These are phyloP conservation scores for Pilasporangium apinafurcum DNA, from an alignment of 352 stramenopile species.

Conservation along the genomic window DNA sequence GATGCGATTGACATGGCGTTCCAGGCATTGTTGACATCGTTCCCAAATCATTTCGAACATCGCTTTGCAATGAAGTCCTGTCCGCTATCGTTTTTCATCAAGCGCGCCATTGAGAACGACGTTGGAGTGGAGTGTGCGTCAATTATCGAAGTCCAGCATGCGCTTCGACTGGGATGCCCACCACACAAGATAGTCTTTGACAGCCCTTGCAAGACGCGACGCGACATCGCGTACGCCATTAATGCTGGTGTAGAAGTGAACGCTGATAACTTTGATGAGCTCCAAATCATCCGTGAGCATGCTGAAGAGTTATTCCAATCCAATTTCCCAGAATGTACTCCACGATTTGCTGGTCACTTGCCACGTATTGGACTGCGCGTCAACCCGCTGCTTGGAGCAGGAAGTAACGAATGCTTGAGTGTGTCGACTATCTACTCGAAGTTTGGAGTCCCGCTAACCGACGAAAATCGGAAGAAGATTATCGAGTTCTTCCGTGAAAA, in stretches of 20 bases:
- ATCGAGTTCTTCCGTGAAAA: constrained; percentile 74
- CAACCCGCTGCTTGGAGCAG: constrained; percentile 87
- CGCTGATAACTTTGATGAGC: constrained; percentile 87
- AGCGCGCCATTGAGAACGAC: constrained; percentile 66
- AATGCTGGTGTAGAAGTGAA: constrained; percentile 85
- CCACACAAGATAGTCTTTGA: constrained; percentile 88
- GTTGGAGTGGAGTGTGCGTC: constrained; percentile 81
- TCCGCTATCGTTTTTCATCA: constrained; percentile 83
- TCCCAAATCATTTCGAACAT: constrained; percentile 83
- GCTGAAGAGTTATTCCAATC: constrained; percentile 88
- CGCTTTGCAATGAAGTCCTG: constrained; percentile 88
- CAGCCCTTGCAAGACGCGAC: constrained; percentile 88
- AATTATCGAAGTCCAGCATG: constrained; percentile 77
- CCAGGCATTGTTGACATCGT: constrained; percentile 67
- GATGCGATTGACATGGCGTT: constrained; percentile 85
- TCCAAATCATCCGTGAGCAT: constrained; percentile 77
- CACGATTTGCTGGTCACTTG: constrained; percentile 46
- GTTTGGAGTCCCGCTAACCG: constrained; percentile 83
- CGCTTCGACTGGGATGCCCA: constrained; percentile 58
- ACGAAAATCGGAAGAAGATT: constrained; percentile 45
- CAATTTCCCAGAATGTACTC: constrained; percentile 58
- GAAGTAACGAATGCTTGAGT: constrained; percentile 82
- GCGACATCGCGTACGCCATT: constrained; percentile 85
- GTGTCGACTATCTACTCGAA: constrained; percentile 89
- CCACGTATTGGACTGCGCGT: constrained; percentile 86